Evolutionary conservation across 495 filamentous ascomycete genomes (phyloP).

Genomic region (Trichocladium antarcticum): DNA sequence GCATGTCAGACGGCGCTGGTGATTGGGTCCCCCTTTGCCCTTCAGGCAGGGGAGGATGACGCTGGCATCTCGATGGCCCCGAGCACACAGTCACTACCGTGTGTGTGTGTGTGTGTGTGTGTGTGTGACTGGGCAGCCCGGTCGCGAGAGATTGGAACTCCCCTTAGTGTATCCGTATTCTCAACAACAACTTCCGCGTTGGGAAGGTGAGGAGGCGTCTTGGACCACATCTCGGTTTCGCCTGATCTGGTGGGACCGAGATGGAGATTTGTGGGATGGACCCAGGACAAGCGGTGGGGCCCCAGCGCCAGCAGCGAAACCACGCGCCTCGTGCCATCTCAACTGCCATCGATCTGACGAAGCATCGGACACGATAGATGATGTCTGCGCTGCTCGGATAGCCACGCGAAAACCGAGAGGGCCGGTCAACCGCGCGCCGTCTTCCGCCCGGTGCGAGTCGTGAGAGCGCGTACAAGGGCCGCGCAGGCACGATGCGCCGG

Average conservation of each 20-base stretch:
- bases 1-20: background rate
- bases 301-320: too few species aligned
- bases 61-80: background rate
- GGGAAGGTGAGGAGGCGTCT: background rate
- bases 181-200: background rate
- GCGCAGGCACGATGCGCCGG: constrained; percentile 10
- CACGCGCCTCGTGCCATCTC: too few species aligned
- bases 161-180: background rate
- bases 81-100: too few species aligned
- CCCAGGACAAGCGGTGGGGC: too few species aligned
- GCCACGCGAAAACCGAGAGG: too few species aligned
- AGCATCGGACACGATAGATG: background rate
- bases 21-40: background rate
- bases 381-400: too few species aligned
- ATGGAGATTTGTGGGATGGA: background rate
- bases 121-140: background rate
- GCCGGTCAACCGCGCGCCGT: too few species aligned
- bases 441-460: too few species aligned
- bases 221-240: background rate
- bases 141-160: background rate
- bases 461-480: too few species aligned
- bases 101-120: too few species aligned
- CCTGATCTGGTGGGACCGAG: background rate
- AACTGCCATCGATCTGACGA: background rate
- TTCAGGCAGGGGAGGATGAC: background rate